A percentile compares a stretch with the other conserved stretches of the same genome.
Conservation (phyloP, 768 basidiomycete genomes). For the Pholiota microspora region DNA sequence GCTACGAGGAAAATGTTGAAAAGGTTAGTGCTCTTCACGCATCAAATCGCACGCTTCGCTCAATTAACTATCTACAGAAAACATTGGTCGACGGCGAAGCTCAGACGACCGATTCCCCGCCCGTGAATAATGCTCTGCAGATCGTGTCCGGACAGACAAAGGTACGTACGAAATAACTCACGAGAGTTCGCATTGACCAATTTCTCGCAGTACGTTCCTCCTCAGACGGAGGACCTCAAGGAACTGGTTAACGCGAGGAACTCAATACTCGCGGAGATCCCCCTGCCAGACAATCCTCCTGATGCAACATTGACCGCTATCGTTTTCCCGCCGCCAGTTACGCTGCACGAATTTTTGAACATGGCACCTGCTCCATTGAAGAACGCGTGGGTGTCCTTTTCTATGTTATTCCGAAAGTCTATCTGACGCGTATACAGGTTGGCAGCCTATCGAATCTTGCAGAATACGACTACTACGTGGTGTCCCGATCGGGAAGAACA, state of each 20-base stretch:
- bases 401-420: background rate
- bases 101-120: background rate
- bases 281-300: conserved; percentile 62
- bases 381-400: conserved; percentile 44
- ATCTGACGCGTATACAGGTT: conserved; percentile 39
- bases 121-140: background rate
- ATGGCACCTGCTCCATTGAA: conserved; percentile 52
- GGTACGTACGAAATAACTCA: background rate
- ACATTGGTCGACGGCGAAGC: background rate
- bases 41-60: too few species aligned
- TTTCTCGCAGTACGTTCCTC: conserved; percentile 19
- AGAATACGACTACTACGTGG: conserved; percentile 70
- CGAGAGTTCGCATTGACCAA: background rate
- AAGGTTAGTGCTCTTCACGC: conserved; percentile 23
- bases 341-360: conserved; percentile 67
- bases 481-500: conserved; percentile 83
- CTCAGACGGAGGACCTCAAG: conserved; percentile 33
- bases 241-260: conserved; percentile 54
- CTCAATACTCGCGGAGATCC: conserved; percentile 54
- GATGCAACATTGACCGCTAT: conserved; percentile 70
- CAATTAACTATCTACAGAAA: background rate
- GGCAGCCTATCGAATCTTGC: conserved; percentile 63
- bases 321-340: conserved; percentile 58
- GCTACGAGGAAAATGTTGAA: conserved; percentile 31
- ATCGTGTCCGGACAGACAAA: background rate